Evolutionary conservation across 2,329 filamentous ascomycete genomes (phyloP), one percentile per base, ranked within the genome.

Genomic region (Fusarium beomiforme): DNA sequence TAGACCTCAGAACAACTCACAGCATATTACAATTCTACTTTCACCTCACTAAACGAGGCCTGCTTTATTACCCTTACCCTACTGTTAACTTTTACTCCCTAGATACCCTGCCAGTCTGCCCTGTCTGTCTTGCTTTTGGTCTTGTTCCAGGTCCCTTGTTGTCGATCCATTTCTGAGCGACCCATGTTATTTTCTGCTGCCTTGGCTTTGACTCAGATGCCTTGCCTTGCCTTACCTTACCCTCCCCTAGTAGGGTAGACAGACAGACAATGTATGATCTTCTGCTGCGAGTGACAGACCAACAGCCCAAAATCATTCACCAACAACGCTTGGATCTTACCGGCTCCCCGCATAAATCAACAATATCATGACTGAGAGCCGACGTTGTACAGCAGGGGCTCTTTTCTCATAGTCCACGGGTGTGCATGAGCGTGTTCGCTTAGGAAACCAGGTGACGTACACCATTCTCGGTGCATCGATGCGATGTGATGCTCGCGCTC

Each of bases 321-420:
- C 54, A 39, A 37, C 56, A 46, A 37, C 54, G 60, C 62, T 72
- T 64, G 59, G 50, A 65, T 73, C 62, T 68, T 49, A 54, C 54
- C 44, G 49, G 34, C 51, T 70, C 70, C 73, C 71, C 64, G 55
- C 73, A 72, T 49, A 66, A 62, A 50, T 36, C 41, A 66, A 59
- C 60, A 65, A 65, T 42, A 57, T 21, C 51, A 61, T 50, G 56
- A 50, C 24, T 61, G 56, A 64, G 55, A 60, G 49, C 64, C 67
- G 58, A 69, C 57, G 62, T 72, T 69, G 68, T 64, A 76, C 70
- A 68, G 47, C 63, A 72, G 63, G 63, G 73, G 72, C 34, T 67
- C 42, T 50, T 61, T 39, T 31, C 37, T 64, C 59, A 57, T n/a
- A 47, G 51, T 44, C 26, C 11, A 44, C 46, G 42, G 65, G 43